A percentile compares a stretch with the other conserved stretches of the same genome.
Conservation (phyloP, 768 basidiomycete genomes). For the Naematelia encephala region DNA sequence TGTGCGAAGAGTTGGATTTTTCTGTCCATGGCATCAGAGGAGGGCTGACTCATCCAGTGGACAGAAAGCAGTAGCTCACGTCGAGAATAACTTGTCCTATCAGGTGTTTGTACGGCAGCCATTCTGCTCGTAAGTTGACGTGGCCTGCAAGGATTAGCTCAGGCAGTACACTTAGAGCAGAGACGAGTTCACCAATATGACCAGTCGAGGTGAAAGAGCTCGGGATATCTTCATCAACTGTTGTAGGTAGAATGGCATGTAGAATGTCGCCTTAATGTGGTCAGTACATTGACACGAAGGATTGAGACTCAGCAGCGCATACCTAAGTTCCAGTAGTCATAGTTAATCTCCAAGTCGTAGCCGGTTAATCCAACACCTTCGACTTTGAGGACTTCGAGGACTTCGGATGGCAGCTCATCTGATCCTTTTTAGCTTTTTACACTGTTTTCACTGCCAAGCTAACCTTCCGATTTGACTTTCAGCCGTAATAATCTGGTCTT, state of each 20-base stretch:
- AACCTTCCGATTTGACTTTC: constrained; percentile 60
- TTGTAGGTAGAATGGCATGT: constrained; percentile 72
- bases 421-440: constrained; percentile 52
- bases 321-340: constrained; percentile 89
- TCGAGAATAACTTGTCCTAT: constrained; percentile 92
- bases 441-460: constrained; percentile 46
- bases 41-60: not conserved
- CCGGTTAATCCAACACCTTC: constrained; percentile 60
- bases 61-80: constrained; percentile 55
- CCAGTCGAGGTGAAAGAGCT: constrained; percentile 83
- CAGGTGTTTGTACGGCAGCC: constrained; percentile 81
- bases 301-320: constrained; percentile 19
- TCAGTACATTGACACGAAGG: not conserved
- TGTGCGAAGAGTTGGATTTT: constrained; percentile 76
- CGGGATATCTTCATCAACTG: constrained; percentile 73
- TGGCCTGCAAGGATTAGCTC: constrained; percentile 62
- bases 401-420: constrained; percentile 66
- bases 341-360: constrained; percentile 66
- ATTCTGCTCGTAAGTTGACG: constrained; percentile 83
- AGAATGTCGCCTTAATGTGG: constrained; percentile 61
- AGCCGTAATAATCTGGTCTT: constrained; percentile 68
- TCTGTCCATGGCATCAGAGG: constrained; percentile 55
- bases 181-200: constrained; percentile 68
- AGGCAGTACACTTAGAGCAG: not conserved
- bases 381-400: constrained; percentile 59